A percentile compares a stretch with the other conserved stretches of the same genome.
phyloP scores from a whole-genome alignment of 1,284 basidiomycete species.

The Mycosarcoma mackinlayi region DNA sequence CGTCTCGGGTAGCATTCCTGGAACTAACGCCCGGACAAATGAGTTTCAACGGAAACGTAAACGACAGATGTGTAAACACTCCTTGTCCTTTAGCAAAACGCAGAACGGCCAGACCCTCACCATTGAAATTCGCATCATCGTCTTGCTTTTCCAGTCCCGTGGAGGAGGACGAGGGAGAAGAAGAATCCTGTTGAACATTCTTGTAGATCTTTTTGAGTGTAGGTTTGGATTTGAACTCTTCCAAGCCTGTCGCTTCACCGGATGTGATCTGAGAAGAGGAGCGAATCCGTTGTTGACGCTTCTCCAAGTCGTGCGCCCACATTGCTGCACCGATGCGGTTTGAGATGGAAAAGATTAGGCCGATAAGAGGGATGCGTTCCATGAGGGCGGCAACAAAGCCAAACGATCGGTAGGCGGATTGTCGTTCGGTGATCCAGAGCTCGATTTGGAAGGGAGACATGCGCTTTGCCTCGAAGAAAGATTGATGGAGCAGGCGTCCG shows the following conservation, averaged over 20 bases:
- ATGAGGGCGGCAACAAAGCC: constrained; percentile 60
- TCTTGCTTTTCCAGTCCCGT: background rate
- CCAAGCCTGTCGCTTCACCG: background rate
- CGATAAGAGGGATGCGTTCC: constrained; percentile 62
- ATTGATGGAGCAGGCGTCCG: constrained; percentile 44
- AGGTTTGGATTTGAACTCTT: constrained; percentile 29
- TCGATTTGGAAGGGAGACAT: constrained; percentile 63
- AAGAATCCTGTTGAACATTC: constrained; percentile 12
- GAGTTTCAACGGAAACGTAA: constrained; percentile 89
- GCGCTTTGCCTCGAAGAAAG: constrained; percentile 62
- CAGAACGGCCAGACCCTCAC: constrained; percentile 47
- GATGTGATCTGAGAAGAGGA: constrained; percentile 1
- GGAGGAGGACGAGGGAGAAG: background rate
- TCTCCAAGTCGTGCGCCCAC: constrained; percentile 68
- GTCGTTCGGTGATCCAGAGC: constrained; percentile 64
- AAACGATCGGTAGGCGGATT: constrained; percentile 57
- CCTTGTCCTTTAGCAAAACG: constrained; percentile 5
- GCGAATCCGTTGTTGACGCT: constrained; percentile 59
- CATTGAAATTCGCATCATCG: constrained; percentile 15
- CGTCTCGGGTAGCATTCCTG: constrained; percentile 61
- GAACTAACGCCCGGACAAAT: constrained; percentile 75
- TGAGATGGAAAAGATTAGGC: constrained; percentile 61
- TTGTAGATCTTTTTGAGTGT: constrained; percentile 47
- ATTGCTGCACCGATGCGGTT: constrained; percentile 67
- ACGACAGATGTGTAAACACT: constrained; percentile 79